A percentile compares a stretch with the other conserved stretches of the same genome.
Conservation (phyloP, 768 basidiomycete genomes). For the Tylopilus felleus region DNA sequence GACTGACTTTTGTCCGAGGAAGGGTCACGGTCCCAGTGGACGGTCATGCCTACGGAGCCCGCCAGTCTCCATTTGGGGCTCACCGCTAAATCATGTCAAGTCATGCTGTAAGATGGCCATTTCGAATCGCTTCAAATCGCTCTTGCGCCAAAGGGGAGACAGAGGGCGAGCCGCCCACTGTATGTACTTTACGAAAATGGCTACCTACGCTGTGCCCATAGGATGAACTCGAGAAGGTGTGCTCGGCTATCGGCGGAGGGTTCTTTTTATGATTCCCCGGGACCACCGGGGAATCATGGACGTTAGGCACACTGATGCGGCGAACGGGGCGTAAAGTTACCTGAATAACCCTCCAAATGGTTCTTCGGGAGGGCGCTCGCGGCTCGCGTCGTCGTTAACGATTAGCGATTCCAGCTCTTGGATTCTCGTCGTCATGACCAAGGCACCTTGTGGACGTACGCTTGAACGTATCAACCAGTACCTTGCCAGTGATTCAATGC, state of each 20-base stretch:
- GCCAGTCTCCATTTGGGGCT: neutral
- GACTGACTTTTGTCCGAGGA: neutral
- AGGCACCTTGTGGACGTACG: neutral
- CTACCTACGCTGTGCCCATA: neutral
- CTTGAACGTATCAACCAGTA: neutral
- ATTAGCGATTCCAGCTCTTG: neutral
- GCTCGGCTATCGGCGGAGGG: conserved; percentile 7
- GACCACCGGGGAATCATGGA: conserved; percentile 1
- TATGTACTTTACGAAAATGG: neutral
- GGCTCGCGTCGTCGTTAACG: neutral
- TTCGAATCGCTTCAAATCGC: neutral
- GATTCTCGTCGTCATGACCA: conserved; percentile 1
- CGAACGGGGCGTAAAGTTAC: neutral
- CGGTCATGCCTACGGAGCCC: neutral
- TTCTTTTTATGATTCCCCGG: neutral
- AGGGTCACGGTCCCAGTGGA: neutral
- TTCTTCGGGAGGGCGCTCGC: neutral
- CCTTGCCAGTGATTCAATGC: too few species aligned
- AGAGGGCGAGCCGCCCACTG: neutral
- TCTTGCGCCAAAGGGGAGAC: neutral
- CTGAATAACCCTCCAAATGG: neutral
- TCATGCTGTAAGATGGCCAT: neutral
- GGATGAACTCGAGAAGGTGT: neutral
- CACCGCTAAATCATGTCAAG: neutral
- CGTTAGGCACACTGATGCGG: conserved; percentile 20